Evolutionary conservation across 2,329 filamentous ascomycete species (phyloP), one percentile per base, ranked within the genome.

Genomic region (Diaporthe vaccinii): DNA sequence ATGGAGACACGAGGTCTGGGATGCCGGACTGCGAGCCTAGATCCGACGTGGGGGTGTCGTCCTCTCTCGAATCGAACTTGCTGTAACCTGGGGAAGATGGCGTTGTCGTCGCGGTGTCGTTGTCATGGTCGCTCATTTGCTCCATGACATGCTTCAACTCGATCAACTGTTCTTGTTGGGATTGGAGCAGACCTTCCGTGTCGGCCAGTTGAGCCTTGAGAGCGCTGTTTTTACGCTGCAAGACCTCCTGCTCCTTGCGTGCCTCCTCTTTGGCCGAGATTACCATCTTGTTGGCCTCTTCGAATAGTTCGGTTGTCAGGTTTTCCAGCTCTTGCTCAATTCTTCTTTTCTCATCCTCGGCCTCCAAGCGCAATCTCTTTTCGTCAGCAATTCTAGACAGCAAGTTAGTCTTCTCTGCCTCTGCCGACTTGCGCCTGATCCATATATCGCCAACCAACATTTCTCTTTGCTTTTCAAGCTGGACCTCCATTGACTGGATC

Each of bases 261-360:
- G 97, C 95, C 77, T 98, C 95, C 82, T 96, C 95, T 81, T 98
- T 95, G 51, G 96, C 96, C 22, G 91, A 92, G 55, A 96, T 94
- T 71, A 99, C 97, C 96, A 99, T 98, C 88, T 94, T 96, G 86
- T 99, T 98, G 68, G 97, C 97, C 87, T 99, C 96, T 82, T 98
- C 95, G 78, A 99, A 99, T n/a, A 99, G 89, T 39, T 95, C 95
- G 1, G 95, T 92, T 0, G 97, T 98, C 78, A 99, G 85, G 71
- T 92, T 94, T 85, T 98, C 97, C 61, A 99, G 86, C 84, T 99
- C 97, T 79, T 94, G 92, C 83, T 99, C 97, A 41, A 98, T 98
- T 77, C 92, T 92, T 83, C 93, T 94, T 87, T 97, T 98, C 74
- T 95, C 94, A 82, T 91, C 92, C 81, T 96, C 93, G 15, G 90